Conservation (phyloP, 768 basidiomycete genomes). For the Agaricus sinodeliciosus region DNA sequence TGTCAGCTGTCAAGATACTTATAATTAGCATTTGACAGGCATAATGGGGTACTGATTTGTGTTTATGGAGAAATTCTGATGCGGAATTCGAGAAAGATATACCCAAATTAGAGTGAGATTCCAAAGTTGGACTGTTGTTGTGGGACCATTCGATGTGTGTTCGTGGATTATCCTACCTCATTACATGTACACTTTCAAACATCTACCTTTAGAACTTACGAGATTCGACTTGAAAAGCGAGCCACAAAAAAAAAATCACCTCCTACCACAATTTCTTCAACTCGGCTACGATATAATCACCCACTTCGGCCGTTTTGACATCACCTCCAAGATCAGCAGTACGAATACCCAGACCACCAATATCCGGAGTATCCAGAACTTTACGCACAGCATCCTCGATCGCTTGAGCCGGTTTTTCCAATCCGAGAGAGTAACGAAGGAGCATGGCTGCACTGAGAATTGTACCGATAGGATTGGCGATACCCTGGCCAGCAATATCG, state of each 20-base stretch:
- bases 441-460: conserved; percentile 94
- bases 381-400: conserved; percentile 90
- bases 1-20: too few relatives aligned
- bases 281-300: conserved; percentile 39
- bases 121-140: too few relatives aligned
- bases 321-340: conserved; percentile 87
- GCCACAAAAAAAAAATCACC: neutral
- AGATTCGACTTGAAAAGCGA: too few relatives aligned
- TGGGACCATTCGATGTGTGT: too few relatives aligned
- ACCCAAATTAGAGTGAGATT: too few relatives aligned
- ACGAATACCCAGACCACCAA: conserved; percentile 72
- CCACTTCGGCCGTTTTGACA: conserved; percentile 69
- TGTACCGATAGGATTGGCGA: conserved; percentile 93
- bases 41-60: too few relatives aligned
- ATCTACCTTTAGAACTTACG: too few relatives aligned
- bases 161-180: too few relatives aligned
- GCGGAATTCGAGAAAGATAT: too few relatives aligned
- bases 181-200: too few relatives aligned
- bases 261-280: neutral
- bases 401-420: conserved; percentile 75
- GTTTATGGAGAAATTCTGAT: too few relatives aligned
- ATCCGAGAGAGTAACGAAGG: conserved; percentile 88
- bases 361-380: conserved; percentile 65
- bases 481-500: conserved; percentile 90
- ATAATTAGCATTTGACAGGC: too few relatives aligned